A percentile compares a stretch with the other conserved stretches of the same genome.
Conservation (phyloP, 2,329 filamentous ascomycete species). For the Trichoderma sp. region DNA sequence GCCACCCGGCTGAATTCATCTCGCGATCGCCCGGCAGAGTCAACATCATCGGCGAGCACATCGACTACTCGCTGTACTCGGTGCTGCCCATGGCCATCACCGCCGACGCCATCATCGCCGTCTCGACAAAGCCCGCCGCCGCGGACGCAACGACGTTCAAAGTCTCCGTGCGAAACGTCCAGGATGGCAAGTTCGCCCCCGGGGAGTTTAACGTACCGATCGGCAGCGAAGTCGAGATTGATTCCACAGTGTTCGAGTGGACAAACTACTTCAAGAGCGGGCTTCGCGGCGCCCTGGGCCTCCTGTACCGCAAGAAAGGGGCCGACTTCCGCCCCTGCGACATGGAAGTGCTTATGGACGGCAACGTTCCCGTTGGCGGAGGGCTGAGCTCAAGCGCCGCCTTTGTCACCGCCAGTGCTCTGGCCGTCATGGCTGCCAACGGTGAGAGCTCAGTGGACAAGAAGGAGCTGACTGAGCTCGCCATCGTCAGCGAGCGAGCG, state of each 20-base stretch:
- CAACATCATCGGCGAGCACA: conserved; percentile 98
- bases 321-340: conserved; percentile 61
- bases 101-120: conserved; percentile 84
- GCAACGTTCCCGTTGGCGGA: conserved; percentile 86
- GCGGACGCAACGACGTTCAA: conserved; percentile 54
- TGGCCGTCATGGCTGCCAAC: conserved; percentile 86
- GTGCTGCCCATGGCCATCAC: conserved; percentile 95
- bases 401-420: conserved; percentile 83
- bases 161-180: conserved; percentile 77
- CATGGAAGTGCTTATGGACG: conserved; percentile 88
- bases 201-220: conserved; percentile 70
- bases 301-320: conserved; percentile 67
- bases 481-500: conserved; percentile 88
- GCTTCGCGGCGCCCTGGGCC: conserved; percentile 73
- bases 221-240: conserved; percentile 68
- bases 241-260: conserved; percentile 86
- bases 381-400: conserved; percentile 92
- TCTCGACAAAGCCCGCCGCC: conserved; percentile 54
- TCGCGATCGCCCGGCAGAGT: conserved; percentile 89
- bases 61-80: conserved; percentile 96
- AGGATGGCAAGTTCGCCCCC: conserved; percentile 69
- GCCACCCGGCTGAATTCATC: conserved; percentile 71
- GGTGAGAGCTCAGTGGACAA: conserved; percentile 78
- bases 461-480: conserved; percentile 85
- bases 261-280: conserved; percentile 98